Evolutionary conservation across 352 stramenopile genomes (phyloP).

Genomic region (Phytophthora melonis): DNA sequence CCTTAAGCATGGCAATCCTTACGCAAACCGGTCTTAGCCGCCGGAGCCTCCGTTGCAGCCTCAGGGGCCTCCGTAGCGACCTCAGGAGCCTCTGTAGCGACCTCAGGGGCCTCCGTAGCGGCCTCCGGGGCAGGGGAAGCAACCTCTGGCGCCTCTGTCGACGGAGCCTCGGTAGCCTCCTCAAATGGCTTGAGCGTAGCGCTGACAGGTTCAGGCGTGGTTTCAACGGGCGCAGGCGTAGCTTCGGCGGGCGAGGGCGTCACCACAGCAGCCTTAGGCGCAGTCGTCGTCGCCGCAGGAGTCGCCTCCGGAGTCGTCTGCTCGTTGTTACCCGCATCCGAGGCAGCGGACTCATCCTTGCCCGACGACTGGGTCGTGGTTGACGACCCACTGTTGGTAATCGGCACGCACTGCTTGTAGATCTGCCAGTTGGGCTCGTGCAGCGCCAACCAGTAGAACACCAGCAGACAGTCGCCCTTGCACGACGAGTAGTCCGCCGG

Average conservation of each 20-base stretch:
- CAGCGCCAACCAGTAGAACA: conserved; percentile 32
- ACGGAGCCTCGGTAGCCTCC: too few species aligned
- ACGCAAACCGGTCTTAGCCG: too few species aligned
- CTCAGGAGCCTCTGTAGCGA: too few species aligned
- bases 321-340: not conserved
- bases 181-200: too few species aligned
- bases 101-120: too few species aligned
- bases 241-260: too few species aligned
- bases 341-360: not conserved
- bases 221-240: not conserved
- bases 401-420: conserved; percentile 45
- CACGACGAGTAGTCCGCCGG: conserved; percentile 26
- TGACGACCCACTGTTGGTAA: conserved; percentile 28
- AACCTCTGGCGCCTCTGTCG: too few species aligned
- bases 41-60: too few species aligned
- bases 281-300: not conserved
- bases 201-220: too few species aligned
- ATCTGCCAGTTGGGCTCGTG: conserved; percentile 38
- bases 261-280: not conserved
- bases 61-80: too few species aligned
- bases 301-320: not conserved
- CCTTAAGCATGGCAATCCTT: too few species aligned
- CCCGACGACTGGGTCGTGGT: conserved; percentile 15
- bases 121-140: too few species aligned
- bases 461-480: conserved; percentile 28